These are phyloP conservation scores for Stipa capillata DNA, from an alignment of 176 grass and related monocot species.

Conservation along the genomic window DNA sequence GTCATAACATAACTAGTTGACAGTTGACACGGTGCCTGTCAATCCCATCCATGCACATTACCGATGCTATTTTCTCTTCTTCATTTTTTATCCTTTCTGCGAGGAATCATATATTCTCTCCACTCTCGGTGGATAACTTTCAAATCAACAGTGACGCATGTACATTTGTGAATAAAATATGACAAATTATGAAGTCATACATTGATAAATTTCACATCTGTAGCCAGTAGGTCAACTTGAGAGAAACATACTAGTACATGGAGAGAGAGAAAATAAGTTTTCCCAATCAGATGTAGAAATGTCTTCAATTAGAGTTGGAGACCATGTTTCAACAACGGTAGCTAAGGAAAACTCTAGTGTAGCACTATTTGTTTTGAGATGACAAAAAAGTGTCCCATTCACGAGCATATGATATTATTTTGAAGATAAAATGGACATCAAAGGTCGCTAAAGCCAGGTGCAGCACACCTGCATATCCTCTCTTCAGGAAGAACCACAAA, in stretches of 20 bases:
- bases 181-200: neutral
- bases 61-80: neutral
- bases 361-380: neutral
- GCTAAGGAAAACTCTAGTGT: neutral
- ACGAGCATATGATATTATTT: neutral
- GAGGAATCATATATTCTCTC: no score
- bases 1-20: neutral
- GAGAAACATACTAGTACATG: neutral
- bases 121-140: neutral
- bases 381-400: neutral
- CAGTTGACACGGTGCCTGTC: neutral
- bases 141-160: neutral
- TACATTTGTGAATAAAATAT: neutral
- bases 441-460: neutral
- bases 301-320: neutral
- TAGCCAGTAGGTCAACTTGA: neutral
- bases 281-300: neutral
- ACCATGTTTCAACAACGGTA: neutral
- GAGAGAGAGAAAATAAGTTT: neutral
- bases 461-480: neutral
- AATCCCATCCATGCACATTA: neutral
- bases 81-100: no score
- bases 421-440: neutral
- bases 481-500: neutral
- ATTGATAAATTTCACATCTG: neutral